Percentiles rank a stretch among this genome's conserved stretches.
phyloP scores from a whole-genome alignment of 805 yeast species.

The Limtongia smithiae region DNA sequence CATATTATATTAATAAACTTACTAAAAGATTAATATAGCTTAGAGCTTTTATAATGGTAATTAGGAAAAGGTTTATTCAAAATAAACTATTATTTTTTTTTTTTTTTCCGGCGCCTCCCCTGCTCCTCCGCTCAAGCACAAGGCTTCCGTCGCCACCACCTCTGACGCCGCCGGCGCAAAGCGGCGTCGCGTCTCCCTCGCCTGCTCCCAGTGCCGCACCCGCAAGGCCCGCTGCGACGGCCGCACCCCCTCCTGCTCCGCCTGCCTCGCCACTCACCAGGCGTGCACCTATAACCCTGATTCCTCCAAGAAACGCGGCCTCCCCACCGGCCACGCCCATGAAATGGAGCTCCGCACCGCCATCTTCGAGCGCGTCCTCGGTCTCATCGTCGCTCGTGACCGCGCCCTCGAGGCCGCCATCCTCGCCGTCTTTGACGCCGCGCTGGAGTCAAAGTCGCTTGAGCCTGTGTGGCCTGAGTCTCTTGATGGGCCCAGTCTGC shows the following conservation, averaged over 20 bases:
- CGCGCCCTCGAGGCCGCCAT: slow-evolving; percentile 4
- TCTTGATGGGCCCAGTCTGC: neutral
- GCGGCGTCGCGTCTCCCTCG: slow-evolving; percentile 12
- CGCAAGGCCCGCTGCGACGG: slow-evolving; percentile 20
- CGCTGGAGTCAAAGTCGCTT: neutral
- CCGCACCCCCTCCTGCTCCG: slow-evolving; percentile 9
- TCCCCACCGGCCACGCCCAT: slow-evolving; percentile 23
- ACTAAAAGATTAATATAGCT: too few relatives aligned
- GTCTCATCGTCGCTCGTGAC: slow-evolving; percentile 4
- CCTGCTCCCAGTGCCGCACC: slow-evolving; percentile 19
- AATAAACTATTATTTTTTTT: too few relatives aligned
- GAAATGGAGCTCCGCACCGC: slow-evolving; percentile 21
- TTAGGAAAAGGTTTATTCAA: too few relatives aligned
- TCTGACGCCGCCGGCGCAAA: neutral
- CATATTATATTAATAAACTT: too few relatives aligned
- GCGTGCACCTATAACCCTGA: slow-evolving; percentile 9
- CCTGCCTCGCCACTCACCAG: slow-evolving; percentile 10
- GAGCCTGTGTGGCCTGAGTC: slow-evolving; percentile 5
- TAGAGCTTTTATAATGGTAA: too few relatives aligned
- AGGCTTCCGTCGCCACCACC: neutral
- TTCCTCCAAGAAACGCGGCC: slow-evolving; percentile 15
- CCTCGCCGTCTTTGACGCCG: neutral
- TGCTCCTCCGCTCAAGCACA: too few relatives aligned
- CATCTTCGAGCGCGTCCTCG: slow-evolving; percentile 9
- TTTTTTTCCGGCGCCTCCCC: too few relatives aligned